Evolutionary conservation across 1,139 yeast species (phyloP), one percentile per base, ranked within the genome.

Genomic region (Blastobotrys serpentis): DNA sequence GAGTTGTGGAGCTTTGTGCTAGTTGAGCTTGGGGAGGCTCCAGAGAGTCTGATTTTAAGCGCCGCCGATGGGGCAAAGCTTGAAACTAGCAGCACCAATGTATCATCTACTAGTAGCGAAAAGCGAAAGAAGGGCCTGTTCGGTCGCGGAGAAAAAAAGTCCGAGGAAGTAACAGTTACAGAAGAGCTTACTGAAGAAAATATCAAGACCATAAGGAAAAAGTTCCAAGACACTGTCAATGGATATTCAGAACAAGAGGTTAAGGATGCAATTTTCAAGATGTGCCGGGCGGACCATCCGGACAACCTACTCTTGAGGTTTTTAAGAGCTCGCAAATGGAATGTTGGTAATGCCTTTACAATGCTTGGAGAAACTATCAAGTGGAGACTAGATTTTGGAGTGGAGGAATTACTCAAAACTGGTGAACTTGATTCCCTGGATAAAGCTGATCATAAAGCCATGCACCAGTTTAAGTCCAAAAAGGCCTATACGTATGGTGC

Each of bases 261-360:
- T 13, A 70, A 73, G 47, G 65, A 62, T 2, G 74, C 77, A 22
- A 75, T 84, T 54, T 79, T 85, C 78, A 63, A 69, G 26, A 75
- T 81, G 69, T 62, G 80, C 52, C 78, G 86, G 62, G 74, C 76
- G 42, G 95, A 86, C 60, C 71, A 79, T 30, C 86, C 90, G 1
- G 96, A 88, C 64, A 81, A 82, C 52, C 65, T 82, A 49, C 51
- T 85, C 34, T 69, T 86, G 52, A 74, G 94, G 57, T 86, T 81
- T 61, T 64, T 83, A 22, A 73, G 88, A 51, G 94, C 94, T 13
- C 76, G 92, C 61, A 85, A 85, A 63, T 83, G 86, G 82, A 78
- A 84, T 57, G 74, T 78, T 13, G 79, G 77, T 54, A 77, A 78
- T 55, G 73, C 87, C 0, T 59, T 84, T 39, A 72, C 73, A 11